Evolutionary conservation across 176 grass and related monocot species (phyloP).

Genomic region (Microstegium vimineum): DNA sequence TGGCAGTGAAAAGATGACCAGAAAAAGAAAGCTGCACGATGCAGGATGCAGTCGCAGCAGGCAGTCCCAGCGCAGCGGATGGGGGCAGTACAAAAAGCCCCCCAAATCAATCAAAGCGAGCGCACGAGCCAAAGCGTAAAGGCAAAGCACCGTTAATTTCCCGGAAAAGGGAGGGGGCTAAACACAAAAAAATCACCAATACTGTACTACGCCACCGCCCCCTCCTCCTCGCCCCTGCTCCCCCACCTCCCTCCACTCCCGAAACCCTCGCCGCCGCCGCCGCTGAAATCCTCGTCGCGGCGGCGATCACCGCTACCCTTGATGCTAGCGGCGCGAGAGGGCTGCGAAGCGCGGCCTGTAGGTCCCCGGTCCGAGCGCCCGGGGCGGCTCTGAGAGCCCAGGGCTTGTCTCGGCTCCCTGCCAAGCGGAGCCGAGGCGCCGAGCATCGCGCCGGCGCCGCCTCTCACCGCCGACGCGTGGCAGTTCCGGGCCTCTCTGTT

Average conservation of each 20-base stretch:
- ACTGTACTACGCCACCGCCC: background rate
- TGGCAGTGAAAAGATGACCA: slow-evolving; percentile 21
- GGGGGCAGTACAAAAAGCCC: slow-evolving; percentile 11
- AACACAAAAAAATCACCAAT: background rate
- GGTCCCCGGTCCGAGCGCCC: background rate
- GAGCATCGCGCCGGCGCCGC: background rate
- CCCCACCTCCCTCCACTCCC: background rate
- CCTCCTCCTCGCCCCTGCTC: background rate
- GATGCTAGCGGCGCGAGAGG: background rate
- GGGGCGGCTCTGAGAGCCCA: background rate
- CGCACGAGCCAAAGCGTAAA: slow-evolving; percentile 33
- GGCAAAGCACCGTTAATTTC: slow-evolving; percentile 2
- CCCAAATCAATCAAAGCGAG: slow-evolving; percentile 24
- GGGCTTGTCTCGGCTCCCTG: background rate
- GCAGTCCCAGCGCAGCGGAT: background rate
- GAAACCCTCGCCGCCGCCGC: slow-evolving; percentile 48
- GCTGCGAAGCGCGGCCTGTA: background rate
- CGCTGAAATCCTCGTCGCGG: slow-evolving; percentile 15
- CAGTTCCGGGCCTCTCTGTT: background rate
- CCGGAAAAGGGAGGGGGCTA: no score
- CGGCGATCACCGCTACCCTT: slow-evolving; percentile 8
- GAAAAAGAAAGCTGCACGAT: slow-evolving; percentile 1
- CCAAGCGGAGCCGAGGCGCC: background rate
- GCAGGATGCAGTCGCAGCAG: no score
- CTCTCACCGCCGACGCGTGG: background rate